Evolutionary conservation across 768 basidiomycete genomes (phyloP).

Genomic region (Galerina sulciceps): DNA sequence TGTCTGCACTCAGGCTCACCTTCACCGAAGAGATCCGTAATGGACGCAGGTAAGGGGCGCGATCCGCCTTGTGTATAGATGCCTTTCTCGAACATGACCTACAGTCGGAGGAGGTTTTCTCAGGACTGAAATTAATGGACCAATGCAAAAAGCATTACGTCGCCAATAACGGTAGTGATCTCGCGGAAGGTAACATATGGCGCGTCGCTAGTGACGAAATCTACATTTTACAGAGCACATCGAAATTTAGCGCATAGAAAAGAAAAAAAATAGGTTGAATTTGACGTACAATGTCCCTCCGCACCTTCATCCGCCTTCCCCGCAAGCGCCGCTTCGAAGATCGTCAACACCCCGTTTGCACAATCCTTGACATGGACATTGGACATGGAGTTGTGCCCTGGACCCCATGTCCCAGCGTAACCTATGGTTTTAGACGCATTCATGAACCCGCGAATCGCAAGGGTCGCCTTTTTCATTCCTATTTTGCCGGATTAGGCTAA

Average conservation of each 20-base stretch:
- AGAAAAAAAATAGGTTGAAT: background rate
- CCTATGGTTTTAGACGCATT: constrained; percentile 33
- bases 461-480: constrained; percentile 42
- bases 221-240: constrained; percentile 20
- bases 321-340: constrained; percentile 43
- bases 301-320: constrained; percentile 45
- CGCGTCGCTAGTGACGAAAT: constrained; percentile 35
- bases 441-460: constrained; percentile 40
- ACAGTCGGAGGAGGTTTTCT: background rate
- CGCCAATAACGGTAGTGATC: constrained; percentile 37
- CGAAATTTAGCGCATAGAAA: background rate
- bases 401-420: constrained; percentile 45
- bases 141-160: constrained; percentile 27
- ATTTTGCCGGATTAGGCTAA: background rate
- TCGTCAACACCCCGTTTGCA: constrained; percentile 32
- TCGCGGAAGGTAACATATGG: constrained; percentile 30
- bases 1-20: background rate
- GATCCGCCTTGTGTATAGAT: constrained; percentile 33
- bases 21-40: constrained; percentile 9
- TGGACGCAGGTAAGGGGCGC: constrained; percentile 32
- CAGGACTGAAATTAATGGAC: background rate
- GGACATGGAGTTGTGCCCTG: constrained; percentile 39
- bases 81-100: constrained; percentile 37
- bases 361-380: constrained; percentile 46
- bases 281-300: constrained; percentile 39